Conservation (phyloP, 2,329 filamentous ascomycete species). For the Taxawa tesnikishii region DNA sequence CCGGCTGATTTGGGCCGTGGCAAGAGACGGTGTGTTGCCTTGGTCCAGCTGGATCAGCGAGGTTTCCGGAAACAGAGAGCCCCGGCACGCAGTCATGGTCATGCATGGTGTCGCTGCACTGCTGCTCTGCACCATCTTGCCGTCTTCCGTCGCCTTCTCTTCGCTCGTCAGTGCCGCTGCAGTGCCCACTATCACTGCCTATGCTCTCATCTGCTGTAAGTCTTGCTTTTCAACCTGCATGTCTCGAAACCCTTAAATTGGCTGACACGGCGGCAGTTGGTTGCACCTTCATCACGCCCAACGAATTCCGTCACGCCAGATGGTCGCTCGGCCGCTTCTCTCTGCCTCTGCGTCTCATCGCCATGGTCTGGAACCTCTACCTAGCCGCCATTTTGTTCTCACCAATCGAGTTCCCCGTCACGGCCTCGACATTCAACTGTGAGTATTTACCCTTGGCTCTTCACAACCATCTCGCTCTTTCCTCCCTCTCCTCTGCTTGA, state of each 20-base stretch:
- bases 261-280: slow-evolving; percentile 15
- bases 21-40: slow-evolving; percentile 47
- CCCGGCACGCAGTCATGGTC: slow-evolving; percentile 47
- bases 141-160: slow-evolving; percentile 32
- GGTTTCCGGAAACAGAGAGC: slow-evolving; percentile 42
- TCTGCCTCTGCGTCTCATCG: slow-evolving; percentile 22
- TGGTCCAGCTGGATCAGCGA: slow-evolving; percentile 46
- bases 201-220: slow-evolving; percentile 33
- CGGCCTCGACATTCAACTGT: slow-evolving; percentile 22
- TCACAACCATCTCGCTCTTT: neutral
- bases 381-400: slow-evolving; percentile 25
- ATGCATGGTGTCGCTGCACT: slow-evolving; percentile 43
- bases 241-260: neutral
- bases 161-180: slow-evolving; percentile 26
- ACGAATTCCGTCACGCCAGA: slow-evolving; percentile 20
- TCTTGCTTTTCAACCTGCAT: no score
- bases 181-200: slow-evolving; percentile 27
- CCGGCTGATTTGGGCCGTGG: slow-evolving; percentile 50
- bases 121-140: slow-evolving; percentile 47
- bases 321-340: slow-evolving; percentile 25
- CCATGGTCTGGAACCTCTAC: slow-evolving; percentile 25
- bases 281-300: slow-evolving; percentile 23
- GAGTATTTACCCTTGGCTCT: no score
- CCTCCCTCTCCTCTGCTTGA: no score
- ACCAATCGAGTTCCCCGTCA: slow-evolving; percentile 23